Conservation (phyloP, 1,284 basidiomycete species). For the Boletus sp. region DNA sequence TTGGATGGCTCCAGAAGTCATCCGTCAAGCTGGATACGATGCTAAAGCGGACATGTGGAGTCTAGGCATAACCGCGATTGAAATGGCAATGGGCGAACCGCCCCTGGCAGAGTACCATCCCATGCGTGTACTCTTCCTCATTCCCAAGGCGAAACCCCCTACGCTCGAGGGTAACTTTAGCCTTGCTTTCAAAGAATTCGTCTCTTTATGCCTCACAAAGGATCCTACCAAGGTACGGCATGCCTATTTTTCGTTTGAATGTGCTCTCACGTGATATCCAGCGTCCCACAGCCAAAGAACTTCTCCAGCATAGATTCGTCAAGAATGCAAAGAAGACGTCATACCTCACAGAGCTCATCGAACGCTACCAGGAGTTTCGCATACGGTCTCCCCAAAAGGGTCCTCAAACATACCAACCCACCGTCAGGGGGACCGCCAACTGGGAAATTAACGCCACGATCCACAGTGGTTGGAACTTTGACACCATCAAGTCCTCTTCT, state of each 20-base stretch:
- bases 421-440: conserved; percentile 49
- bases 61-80: conserved; percentile 93
- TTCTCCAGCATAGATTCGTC: conserved; percentile 92
- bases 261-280: conserved; percentile 35
- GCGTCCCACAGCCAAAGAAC: conserved; percentile 87
- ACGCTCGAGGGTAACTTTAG: conserved; percentile 84
- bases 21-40: conserved; percentile 95
- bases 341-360: conserved; percentile 82
- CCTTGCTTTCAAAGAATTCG: conserved; percentile 88
- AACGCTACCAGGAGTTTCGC: conserved; percentile 73
- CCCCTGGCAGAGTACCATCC: conserved; percentile 93
- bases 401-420: conserved; percentile 50
- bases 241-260: conserved; percentile 2
- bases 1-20: conserved; percentile 98
- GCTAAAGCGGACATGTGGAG: conserved; percentile 97
- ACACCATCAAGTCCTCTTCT: conserved; percentile 74
- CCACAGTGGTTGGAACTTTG: conserved; percentile 93
- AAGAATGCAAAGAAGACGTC: conserved; percentile 76
- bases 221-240: conserved; percentile 70
- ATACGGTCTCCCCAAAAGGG: conserved; percentile 54
- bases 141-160: conserved; percentile 94
- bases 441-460: conserved; percentile 73
- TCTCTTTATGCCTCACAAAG: conserved; percentile 88
- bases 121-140: conserved; percentile 93
- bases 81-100: conserved; percentile 93